Evolutionary conservation across 345 rosid genomes (phyloP).

Genomic region (Euclidium syriacum): DNA sequence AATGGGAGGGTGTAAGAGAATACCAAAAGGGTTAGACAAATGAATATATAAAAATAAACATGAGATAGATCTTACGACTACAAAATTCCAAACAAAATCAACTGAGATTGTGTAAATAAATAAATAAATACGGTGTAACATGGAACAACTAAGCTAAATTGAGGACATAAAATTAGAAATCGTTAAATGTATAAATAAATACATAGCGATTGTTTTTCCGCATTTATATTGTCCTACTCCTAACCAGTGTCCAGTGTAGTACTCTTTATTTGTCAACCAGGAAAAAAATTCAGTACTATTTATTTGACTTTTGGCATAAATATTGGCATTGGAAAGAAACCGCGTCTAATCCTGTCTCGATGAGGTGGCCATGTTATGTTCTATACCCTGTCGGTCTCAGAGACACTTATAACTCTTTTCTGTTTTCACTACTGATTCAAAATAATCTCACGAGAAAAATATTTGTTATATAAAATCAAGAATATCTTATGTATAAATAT

Average conservation of each 20-base stretch:
- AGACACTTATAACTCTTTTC: neutral
- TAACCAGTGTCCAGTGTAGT: too few relatives aligned
- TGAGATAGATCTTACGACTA: neutral
- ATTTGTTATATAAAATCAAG: too few relatives aligned
- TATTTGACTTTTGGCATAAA: too few relatives aligned
- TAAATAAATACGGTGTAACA: neutral
- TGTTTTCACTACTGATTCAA: neutral
- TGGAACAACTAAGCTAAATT: neutral
- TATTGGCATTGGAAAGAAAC: conserved; percentile 20
- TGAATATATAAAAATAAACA: too few relatives aligned
- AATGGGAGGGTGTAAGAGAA: too few relatives aligned
- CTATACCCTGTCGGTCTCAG: conserved; percentile 8
- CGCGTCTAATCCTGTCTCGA: conserved; percentile 23
- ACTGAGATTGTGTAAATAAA: neutral
- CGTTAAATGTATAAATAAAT: neutral
- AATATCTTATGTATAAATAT: too few relatives aligned
- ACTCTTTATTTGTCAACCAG: too few relatives aligned
- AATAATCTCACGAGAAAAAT: neutral
- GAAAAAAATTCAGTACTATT: too few relatives aligned
- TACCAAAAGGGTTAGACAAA: too few relatives aligned
- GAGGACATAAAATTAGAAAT: neutral
- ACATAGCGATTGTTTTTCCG: neutral
- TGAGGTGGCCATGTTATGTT: conserved; percentile 37
- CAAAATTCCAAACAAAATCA: neutral
- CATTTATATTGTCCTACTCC: too few relatives aligned